Evolutionary conservation across 805 yeast species (phyloP).

Genomic region (Kluyveromyces lactis): DNA sequence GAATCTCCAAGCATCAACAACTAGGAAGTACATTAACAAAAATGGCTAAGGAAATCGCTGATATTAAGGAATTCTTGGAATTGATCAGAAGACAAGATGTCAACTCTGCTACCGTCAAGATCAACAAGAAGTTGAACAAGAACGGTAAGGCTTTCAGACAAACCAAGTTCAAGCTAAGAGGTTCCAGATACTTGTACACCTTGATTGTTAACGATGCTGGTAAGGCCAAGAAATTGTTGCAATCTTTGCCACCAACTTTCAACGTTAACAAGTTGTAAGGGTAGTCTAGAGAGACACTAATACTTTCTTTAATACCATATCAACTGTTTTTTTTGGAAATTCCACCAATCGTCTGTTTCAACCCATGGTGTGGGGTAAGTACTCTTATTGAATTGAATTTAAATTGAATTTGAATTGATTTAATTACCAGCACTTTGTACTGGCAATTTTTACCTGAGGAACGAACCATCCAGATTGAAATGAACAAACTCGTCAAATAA

Average conservation of each 20-base stretch:
- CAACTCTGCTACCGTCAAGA: constrained; percentile 87
- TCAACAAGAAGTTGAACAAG: constrained; percentile 75
- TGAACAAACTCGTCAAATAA: too few relatives aligned
- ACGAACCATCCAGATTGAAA: too few relatives aligned
- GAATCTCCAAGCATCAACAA: too few relatives aligned
- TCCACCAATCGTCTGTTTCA: too few relatives aligned
- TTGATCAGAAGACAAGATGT: constrained; percentile 95
- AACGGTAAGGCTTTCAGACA: constrained; percentile 80
- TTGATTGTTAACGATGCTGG: constrained; percentile 89
- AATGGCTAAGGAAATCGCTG: constrained; percentile 69
- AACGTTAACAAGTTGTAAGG: constrained; percentile 48
- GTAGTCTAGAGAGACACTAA: constrained; percentile 4
- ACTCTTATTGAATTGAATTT: too few relatives aligned
- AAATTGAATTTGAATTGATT: too few relatives aligned
- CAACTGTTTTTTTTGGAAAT: background rate
- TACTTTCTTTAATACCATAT: constrained; percentile 10
- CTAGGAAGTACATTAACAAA: constrained; percentile 5
- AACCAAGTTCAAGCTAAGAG: constrained; percentile 99
- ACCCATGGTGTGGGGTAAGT: too few relatives aligned
- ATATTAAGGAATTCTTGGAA: constrained; percentile 95
- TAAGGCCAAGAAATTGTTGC: constrained; percentile 96
- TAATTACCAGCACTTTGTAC: too few relatives aligned
- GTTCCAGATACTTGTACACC: constrained; percentile 90
- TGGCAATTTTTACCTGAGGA: too few relatives aligned
- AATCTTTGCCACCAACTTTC: constrained; percentile 93